Evolutionary conservation across 805 yeast genomes (phyloP).

Genomic region (Starmerella khaoyaiensis): DNA sequence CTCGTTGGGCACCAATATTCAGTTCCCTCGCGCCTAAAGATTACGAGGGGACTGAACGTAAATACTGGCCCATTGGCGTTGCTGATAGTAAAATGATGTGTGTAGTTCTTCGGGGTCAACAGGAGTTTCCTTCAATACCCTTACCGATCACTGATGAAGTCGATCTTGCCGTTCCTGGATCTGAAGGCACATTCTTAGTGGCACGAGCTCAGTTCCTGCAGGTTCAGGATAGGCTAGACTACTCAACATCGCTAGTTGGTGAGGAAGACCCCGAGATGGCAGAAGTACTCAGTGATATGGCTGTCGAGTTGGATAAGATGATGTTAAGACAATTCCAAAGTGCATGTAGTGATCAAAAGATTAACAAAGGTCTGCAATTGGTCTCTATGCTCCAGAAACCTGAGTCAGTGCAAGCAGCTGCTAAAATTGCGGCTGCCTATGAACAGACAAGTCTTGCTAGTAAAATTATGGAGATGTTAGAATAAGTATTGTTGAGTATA

Average conservation of each 20-base stretch:
- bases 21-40: constrained; percentile 37
- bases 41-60: constrained; percentile 35
- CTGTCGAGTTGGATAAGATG: constrained; percentile 57
- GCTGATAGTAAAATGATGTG: constrained; percentile 54
- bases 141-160: constrained; percentile 73
- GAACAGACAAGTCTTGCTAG: constrained; percentile 42
- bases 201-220: constrained; percentile 21
- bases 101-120: constrained; percentile 53
- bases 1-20: constrained; percentile 77
- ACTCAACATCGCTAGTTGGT: constrained; percentile 13
- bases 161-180: constrained; percentile 53
- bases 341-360: constrained; percentile 55
- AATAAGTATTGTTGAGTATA: too few species aligned
- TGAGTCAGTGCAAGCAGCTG: constrained; percentile 71
- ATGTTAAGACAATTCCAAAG: constrained; percentile 61
- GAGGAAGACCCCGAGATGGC: constrained; percentile 26
- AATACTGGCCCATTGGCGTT: constrained; percentile 81
- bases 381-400: constrained; percentile 60
- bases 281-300: constrained; percentile 42
- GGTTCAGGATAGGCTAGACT: constrained; percentile 20
- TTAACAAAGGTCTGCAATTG: constrained; percentile 55
- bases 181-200: constrained; percentile 22
- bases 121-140: constrained; percentile 65
- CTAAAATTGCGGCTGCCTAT: constrained; percentile 67
- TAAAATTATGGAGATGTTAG: constrained; percentile 21